Base-by-base conservation (phyloP, 192 early-diverging fungal genomes). In the Dissophora globulifera region DNA sequence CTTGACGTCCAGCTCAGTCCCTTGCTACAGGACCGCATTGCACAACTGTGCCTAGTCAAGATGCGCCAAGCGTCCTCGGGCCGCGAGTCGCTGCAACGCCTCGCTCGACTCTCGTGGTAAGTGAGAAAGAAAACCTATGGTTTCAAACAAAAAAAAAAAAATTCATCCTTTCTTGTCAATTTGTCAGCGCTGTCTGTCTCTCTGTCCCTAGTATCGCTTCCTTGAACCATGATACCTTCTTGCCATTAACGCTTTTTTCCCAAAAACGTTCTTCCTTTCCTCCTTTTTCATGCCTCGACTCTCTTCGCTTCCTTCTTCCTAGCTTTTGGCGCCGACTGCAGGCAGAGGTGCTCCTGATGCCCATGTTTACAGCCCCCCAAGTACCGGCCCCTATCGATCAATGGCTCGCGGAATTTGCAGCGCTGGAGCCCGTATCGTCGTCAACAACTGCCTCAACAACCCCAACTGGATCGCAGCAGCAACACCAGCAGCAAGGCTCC, bases 311-410 rank as follows among this genome's bases (percentile, higher is more conserved):
- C 15, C 17, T 46, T 25, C 5, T 22, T 3, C 3, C 26, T 23
- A 62, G 59, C 4, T 50, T 62, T 27, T 62, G 59, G 59, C 59
- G 59, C 50, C 47, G 59, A 3, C 20, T 62, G 15, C 59, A 62
- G 35, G 30, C 59, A 35, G 59, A 62, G 4, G 45, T 62, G 59
- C 49, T 62, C 31, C 40, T 50, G 20, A 62, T 62, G 59, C 59
- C 59, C 0, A 22, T 50, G 23, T 38, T 40, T 9, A 26, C 59
- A 10, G 46, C 59, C 20, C 59, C 59, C 17, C 59, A 62, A 23
- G 17, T 50, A 0, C 23, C 59, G 8, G 31, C 48, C 10, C 49
- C 59, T 5, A 19, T 62, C 5, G 59, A 62, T 33, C 59, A 54
- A 20, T 54, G 52, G 52, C 33, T 54, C 33, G 15, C 52, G 2